A percentile compares a stretch with the other conserved stretches of the same genome.
These are phyloP conservation scores for Chlorella sp. DNA, from an alignment of 139 green algal genomes.

Conservation along the genomic window DNA sequence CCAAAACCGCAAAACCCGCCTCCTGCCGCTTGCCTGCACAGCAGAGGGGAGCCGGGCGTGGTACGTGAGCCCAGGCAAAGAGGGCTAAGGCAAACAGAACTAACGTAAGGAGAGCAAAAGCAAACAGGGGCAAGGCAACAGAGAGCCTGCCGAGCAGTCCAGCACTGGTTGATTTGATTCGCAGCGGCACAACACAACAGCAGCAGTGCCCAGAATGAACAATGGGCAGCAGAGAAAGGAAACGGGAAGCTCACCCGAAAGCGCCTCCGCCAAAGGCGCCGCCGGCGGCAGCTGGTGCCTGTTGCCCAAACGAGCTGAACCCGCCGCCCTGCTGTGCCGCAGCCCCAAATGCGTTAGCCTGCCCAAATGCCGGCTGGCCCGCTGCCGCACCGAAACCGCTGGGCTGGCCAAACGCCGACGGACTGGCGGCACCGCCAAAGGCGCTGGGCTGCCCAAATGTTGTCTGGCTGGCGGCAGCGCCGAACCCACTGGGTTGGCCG, in stretches of 20 bases:
- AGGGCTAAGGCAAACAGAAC: background rate
- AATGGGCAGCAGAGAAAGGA: too few relatives aligned
- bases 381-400: slow-evolving; percentile 27
- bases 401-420: slow-evolving; percentile 10
- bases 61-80: background rate
- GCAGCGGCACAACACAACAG: background rate
- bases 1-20: slow-evolving; percentile 31
- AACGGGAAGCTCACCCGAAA: background rate
- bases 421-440: slow-evolving; percentile 21
- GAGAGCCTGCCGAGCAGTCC: too few relatives aligned
- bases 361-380: slow-evolving; percentile 9
- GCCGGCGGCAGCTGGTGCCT: background rate
- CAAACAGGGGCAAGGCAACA: background rate
- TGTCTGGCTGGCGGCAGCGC: slow-evolving; percentile 1
- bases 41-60: too few relatives aligned
- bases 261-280: slow-evolving; percentile 19
- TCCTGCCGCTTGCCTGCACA: slow-evolving; percentile 13
- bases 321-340: slow-evolving; percentile 24
- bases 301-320: slow-evolving; percentile 29
- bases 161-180: background rate
- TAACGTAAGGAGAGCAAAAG: too few relatives aligned
- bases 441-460: slow-evolving; percentile 16
- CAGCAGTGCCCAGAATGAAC: too few relatives aligned
- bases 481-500: slow-evolving; percentile 1
- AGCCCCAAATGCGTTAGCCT: slow-evolving; percentile 22